Evolutionary conservation across 1,284 basidiomycete genomes (phyloP).

Genomic region (Trichosporon asahii): DNA sequence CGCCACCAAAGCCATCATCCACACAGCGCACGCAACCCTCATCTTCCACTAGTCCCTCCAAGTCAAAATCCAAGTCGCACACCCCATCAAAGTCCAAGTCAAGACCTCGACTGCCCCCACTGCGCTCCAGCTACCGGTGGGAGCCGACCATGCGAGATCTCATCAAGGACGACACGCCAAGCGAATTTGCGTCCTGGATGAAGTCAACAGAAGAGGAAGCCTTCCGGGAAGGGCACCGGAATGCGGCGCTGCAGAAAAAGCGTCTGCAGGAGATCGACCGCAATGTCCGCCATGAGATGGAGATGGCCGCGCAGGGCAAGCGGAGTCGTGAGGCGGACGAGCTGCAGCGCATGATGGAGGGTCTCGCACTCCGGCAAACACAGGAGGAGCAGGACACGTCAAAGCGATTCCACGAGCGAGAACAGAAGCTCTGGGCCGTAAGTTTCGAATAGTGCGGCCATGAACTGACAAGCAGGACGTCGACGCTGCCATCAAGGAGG

Average conservation of each 20-base stretch:
- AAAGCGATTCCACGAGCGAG: conserved; percentile 35
- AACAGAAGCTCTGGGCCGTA: conserved; percentile 43
- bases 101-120: background rate
- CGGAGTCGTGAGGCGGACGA: conserved; percentile 35
- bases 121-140: conserved; percentile 9
- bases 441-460: conserved; percentile 9
- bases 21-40: background rate
- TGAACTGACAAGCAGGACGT: conserved; percentile 31
- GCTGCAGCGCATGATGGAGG: conserved; percentile 36
- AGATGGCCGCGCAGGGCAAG: conserved; percentile 17
- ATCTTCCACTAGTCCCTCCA: background rate
- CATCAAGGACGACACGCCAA: conserved; percentile 27
- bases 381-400: conserved; percentile 37
- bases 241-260: conserved; percentile 8
- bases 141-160: conserved; percentile 24
- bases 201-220: conserved; percentile 38
- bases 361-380: conserved; percentile 33
- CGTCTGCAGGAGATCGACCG: conserved; percentile 14
- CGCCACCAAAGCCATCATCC: conserved; percentile 5
- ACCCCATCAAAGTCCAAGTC: background rate
- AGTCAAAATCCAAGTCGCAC: background rate
- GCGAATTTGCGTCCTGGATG: conserved; percentile 34
- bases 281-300: conserved; percentile 22
- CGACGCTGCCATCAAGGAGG: conserved; percentile 37
- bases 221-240: conserved; percentile 25